Percentiles rank a stretch among this genome's conserved stretches.
These are phyloP conservation scores for Apiotrichum laibachii DNA, from an alignment of 1,284 basidiomycete genomes.

Conservation along the genomic window DNA sequence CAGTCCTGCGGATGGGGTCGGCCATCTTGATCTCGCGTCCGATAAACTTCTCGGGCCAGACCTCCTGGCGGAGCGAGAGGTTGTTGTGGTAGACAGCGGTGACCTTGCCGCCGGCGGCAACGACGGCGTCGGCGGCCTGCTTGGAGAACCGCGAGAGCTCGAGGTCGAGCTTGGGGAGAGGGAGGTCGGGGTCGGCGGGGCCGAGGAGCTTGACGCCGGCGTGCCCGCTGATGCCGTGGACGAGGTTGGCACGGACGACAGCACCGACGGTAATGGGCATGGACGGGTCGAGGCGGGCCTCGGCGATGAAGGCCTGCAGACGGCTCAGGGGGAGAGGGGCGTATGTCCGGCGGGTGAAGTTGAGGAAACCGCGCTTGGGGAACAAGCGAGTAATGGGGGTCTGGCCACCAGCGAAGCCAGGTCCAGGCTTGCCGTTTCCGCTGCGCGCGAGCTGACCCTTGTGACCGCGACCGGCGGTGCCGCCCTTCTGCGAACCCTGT, in stretches of 20 bases:
- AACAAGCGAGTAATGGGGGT: conserved; percentile 88
- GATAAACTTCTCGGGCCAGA: conserved; percentile 58
- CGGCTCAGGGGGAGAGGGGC: conserved; percentile 83
- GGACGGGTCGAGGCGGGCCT: conserved; percentile 72
- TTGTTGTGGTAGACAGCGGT: conserved; percentile 91
- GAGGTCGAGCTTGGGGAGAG: conserved; percentile 68
- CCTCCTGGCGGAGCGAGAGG: conserved; percentile 74
- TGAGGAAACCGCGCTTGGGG: conserved; percentile 91
- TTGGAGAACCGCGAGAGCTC: conserved; percentile 81
- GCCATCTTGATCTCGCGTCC: conserved; percentile 66
- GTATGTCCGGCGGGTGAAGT: conserved; percentile 70
- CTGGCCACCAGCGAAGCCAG: conserved; percentile 92
- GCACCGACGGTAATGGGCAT: conserved; percentile 86
- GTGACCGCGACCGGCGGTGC: conserved; percentile 87
- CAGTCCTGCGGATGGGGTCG: conserved; percentile 74
- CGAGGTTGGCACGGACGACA: conserved; percentile 76
- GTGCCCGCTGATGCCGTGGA: conserved; percentile 75
- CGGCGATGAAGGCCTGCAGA: conserved; percentile 86
- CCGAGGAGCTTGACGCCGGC: conserved; percentile 85
- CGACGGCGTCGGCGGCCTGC: conserved; percentile 79
- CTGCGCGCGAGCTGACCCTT: conserved; percentile 94
- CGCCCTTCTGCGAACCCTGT: conserved; percentile 82
- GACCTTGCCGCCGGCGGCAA: conserved; percentile 75
- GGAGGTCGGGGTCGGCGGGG: conserved; percentile 57
- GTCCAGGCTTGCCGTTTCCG: conserved; percentile 79